phyloP scores from a whole-genome alignment of 306 rosid genomes.

The Castanopsis chinensis region DNA sequence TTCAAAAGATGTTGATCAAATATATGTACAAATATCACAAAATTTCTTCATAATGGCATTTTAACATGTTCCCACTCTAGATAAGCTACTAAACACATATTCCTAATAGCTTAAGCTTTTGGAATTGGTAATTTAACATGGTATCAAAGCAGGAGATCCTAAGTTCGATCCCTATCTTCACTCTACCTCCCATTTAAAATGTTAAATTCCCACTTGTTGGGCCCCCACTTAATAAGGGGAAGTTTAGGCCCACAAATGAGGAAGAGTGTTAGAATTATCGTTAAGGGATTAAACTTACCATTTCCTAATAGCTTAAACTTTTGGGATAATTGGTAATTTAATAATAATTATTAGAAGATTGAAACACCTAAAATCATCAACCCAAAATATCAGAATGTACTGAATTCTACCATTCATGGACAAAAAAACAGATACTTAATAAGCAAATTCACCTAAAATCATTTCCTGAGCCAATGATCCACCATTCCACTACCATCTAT shows the following conservation, averaged over 20 bases:
- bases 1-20: not conserved
- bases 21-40: not conserved
- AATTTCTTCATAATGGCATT: not conserved
- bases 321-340: too few species aligned
- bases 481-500: not conserved
- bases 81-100: not conserved
- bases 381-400: not conserved
- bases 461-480: not conserved
- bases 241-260: too few species aligned
- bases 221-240: too few species aligned
- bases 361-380: not conserved
- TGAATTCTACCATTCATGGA: not conserved
- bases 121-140: too few species aligned
- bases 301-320: too few species aligned
- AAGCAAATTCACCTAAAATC: not conserved
- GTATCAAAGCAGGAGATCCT: too few species aligned
- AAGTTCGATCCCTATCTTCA: too few species aligned
- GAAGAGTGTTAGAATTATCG: too few species aligned
- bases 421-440: not conserved
- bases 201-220: too few species aligned
- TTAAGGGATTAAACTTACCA: too few species aligned
- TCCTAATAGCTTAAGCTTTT: too few species aligned
- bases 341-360: not conserved
- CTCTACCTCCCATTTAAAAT: too few species aligned
- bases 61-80: not conserved